Evolutionary conservation across 192 early-diverging fungal genomes (phyloP).

Genomic region (Coemansia guatemalensis): DNA sequence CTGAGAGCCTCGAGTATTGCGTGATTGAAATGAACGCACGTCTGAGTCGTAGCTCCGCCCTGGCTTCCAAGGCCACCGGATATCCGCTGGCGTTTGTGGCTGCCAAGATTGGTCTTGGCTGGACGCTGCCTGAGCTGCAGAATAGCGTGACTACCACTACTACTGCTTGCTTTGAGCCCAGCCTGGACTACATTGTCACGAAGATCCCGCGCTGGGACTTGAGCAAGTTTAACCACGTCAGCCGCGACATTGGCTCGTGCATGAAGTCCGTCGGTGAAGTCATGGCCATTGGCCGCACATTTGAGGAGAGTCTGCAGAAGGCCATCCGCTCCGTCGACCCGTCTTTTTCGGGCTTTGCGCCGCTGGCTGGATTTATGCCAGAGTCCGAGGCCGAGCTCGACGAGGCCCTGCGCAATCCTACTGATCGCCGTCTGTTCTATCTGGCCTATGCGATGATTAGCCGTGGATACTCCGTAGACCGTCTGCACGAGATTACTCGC

Average conservation of each 20-base stretch:
- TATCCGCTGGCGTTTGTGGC: conserved; percentile 98
- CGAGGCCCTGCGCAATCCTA: conserved; percentile 63
- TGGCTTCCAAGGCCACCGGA: conserved; percentile 97
- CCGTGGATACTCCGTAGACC: conserved; percentile 71
- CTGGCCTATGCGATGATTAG: conserved; percentile 82
- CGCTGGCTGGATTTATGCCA: conserved; percentile 31
- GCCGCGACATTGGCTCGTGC: conserved; percentile 76
- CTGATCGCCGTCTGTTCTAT: conserved; percentile 82
- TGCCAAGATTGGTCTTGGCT: conserved; percentile 94
- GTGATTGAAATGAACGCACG: conserved; percentile 99
- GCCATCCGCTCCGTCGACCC: conserved; percentile 95
- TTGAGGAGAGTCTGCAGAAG: conserved; percentile 96
- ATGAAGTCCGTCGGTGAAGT: conserved; percentile 99
- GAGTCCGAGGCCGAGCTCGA: conserved; percentile 58
- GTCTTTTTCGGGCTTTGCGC: conserved; percentile 82
- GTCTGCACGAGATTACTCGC: conserved; percentile 78
- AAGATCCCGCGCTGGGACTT: conserved; percentile 99
- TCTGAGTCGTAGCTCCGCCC: conserved; percentile 78
- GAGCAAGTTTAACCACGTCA: conserved; percentile 89
- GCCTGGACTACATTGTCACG: conserved; percentile 90
- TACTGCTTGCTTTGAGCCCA: conserved; percentile 96
- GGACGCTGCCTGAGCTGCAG: conserved; percentile 78
- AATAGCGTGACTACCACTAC: conserved; percentile 93
- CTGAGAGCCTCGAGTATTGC: conserved; percentile 80
- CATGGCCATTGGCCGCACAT: conserved; percentile 97